Percentiles rank a stretch among this genome's conserved stretches.
These are phyloP conservation scores for Geosmithia morbida DNA, from an alignment of 2,329 filamentous ascomycete species.

Conservation along the genomic window DNA sequence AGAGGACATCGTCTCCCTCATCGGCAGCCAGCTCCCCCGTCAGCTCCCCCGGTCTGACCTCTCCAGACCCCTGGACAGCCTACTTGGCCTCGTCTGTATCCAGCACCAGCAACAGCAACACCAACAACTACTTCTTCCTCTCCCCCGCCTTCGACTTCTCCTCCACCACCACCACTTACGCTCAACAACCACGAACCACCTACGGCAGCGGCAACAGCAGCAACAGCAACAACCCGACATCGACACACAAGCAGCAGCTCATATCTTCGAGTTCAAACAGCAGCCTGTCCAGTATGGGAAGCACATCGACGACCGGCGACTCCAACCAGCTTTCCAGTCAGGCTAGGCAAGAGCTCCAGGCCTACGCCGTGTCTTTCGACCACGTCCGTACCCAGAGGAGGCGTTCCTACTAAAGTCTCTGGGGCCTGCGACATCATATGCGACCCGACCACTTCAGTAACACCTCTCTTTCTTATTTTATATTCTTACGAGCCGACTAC, in stretches of 20 bases:
- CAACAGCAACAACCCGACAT: constrained; percentile 13
- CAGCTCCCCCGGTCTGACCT: constrained; percentile 38
- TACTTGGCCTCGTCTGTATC: neutral
- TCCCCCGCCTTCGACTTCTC: constrained; percentile 69
- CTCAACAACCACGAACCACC: no score
- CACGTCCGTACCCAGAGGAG: constrained; percentile 51
- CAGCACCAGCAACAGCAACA: neutral
- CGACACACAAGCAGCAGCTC: constrained; percentile 13
- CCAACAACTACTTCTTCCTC: constrained; percentile 44
- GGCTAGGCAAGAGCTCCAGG: constrained; percentile 64
- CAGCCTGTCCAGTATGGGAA: constrained; percentile 68
- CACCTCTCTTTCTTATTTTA: neutral
- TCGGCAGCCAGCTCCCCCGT: constrained; percentile 45
- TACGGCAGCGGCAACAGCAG: constrained; percentile 27
- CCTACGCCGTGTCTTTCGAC: constrained; percentile 83
- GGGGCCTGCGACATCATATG: neutral
- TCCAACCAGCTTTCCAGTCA: constrained; percentile 53
- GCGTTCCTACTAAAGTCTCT: constrained; percentile 32
- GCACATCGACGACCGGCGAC: constrained; percentile 39
- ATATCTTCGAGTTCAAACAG: constrained; percentile 69
- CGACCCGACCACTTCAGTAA: neutral
- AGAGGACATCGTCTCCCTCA: constrained; percentile 47
- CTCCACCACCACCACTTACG: constrained; percentile 25
- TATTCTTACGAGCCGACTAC: neutral
- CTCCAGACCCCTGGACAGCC: constrained; percentile 29